A percentile compares a stretch with the other conserved stretches of the same genome.
Conservation (phyloP, 306 rosid genomes). For the Rosa lucieae region DNA sequence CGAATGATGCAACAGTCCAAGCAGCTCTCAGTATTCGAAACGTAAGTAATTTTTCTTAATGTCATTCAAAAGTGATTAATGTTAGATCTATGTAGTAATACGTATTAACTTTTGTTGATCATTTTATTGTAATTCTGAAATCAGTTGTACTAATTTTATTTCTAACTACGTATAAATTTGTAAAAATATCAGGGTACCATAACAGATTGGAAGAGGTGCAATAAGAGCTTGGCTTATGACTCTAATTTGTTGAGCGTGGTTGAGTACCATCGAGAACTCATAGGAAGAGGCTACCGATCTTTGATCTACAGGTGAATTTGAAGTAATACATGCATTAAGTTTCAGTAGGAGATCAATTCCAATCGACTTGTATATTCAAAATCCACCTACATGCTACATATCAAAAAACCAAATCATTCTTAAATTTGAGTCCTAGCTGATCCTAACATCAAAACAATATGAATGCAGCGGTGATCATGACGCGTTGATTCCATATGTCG, state of each 20-base stretch:
- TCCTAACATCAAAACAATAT: neutral
- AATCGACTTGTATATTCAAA: neutral
- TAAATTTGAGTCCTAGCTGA: neutral
- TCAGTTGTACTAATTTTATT: neutral
- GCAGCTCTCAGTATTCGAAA: conserved; percentile 17
- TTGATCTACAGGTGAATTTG: conserved; percentile 21
- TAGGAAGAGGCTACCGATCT: conserved; percentile 19
- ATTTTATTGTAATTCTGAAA: neutral
- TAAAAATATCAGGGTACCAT: conserved; percentile 15
- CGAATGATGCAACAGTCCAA: conserved; percentile 18
- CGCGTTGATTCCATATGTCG: conserved; percentile 17
- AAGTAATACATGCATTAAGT: neutral
- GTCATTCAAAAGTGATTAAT: neutral
- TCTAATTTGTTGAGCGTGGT: neutral
- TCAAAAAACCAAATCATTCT: neutral
- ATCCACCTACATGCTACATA: neutral
- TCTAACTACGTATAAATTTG: neutral
- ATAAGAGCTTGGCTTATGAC: conserved; percentile 22
- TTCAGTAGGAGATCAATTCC: neutral
- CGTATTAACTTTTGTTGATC: neutral
- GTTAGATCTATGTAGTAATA: neutral
- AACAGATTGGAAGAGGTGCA: conserved; percentile 31
- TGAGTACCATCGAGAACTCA: conserved; percentile 12
- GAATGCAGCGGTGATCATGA: conserved; percentile 37
- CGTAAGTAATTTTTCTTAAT: conserved; percentile 3